These are phyloP conservation scores for Candida tammaniensis DNA, from an alignment of 805 yeast genomes.

Conservation along the genomic window DNA sequence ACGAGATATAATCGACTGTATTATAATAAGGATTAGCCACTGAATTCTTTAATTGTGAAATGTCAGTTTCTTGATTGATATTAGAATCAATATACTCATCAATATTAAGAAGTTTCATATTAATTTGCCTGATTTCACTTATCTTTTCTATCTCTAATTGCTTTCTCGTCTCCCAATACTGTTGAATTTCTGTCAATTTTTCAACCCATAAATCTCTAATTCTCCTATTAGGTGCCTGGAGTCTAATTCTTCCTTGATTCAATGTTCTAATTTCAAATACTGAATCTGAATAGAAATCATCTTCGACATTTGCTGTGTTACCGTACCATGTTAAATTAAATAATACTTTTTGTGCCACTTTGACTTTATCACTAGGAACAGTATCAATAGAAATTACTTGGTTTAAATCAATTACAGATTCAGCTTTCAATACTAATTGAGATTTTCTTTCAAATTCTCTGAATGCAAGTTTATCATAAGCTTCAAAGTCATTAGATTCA, in stretches of 20 bases:
- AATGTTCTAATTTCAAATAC: slow-evolving; percentile 51
- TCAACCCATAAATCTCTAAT: slow-evolving; percentile 67
- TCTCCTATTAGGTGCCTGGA: slow-evolving; percentile 52
- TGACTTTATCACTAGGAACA: slow-evolving; percentile 22
- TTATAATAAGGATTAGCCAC: slow-evolving; percentile 51
- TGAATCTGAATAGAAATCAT: slow-evolving; percentile 38
- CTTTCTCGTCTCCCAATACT: slow-evolving; percentile 59
- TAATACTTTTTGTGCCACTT: slow-evolving; percentile 23
- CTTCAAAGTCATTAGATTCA: slow-evolving; percentile 22
- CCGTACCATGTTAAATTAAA: slow-evolving; percentile 33
- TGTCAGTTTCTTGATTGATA: slow-evolving; percentile 35
- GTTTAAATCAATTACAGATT: slow-evolving; percentile 59
- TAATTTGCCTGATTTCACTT: slow-evolving; percentile 38
- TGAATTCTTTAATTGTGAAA: slow-evolving; percentile 53
- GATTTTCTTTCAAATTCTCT: slow-evolving; percentile 64
- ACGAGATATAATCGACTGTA: slow-evolving; percentile 55
- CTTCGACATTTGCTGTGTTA: slow-evolving; percentile 18
- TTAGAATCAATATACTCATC: slow-evolving; percentile 58
- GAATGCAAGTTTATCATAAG: slow-evolving; percentile 62
- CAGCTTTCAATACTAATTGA: slow-evolving; percentile 53
- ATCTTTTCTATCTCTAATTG: slow-evolving; percentile 38
- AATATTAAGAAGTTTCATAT: slow-evolving; percentile 46
- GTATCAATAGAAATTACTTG: slow-evolving; percentile 40
- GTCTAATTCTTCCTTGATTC: slow-evolving; percentile 44
- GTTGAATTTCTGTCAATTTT: slow-evolving; percentile 39